phyloP scores from a whole-genome alignment of 2,329 filamentous ascomycete species.

The Furcasterigmium furcatum region DNA sequence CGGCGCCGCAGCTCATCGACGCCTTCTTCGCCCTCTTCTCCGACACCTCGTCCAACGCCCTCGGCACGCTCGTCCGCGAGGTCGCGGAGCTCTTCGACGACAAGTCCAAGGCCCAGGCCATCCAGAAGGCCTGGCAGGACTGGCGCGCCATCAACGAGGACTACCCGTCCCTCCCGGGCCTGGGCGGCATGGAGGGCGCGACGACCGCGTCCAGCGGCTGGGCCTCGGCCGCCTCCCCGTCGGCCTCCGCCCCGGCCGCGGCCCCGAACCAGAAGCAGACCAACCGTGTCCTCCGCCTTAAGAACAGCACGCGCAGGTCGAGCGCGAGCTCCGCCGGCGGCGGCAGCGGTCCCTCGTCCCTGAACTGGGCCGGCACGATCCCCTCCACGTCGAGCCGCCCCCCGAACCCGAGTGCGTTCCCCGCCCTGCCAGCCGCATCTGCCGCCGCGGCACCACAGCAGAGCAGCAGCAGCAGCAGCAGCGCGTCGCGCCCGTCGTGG shows the following conservation, averaged over 20 bases:
- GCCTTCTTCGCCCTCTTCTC: slow-evolving; percentile 81
- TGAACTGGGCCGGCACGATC: not conserved
- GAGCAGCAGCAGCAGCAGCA: slow-evolving; percentile 14
- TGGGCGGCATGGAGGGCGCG: slow-evolving; percentile 64
- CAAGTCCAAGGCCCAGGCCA: slow-evolving; percentile 63
- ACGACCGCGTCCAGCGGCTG: slow-evolving; percentile 55
- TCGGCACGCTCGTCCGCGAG: slow-evolving; percentile 88
- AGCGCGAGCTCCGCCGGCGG: slow-evolving; percentile 18
- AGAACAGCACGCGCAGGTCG: slow-evolving; percentile 51
- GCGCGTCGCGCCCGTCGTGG: slow-evolving; percentile 25
- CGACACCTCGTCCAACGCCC: slow-evolving; percentile 72
- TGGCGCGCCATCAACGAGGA: slow-evolving; percentile 96
- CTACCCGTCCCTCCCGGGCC: slow-evolving; percentile 81
- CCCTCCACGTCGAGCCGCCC: slow-evolving; percentile 12
- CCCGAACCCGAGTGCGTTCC: slow-evolving; percentile 35
- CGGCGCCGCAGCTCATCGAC: slow-evolving; percentile 77
- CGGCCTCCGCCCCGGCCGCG: slow-evolving; percentile 36
- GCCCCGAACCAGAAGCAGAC: slow-evolving; percentile 45
- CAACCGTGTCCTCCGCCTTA: slow-evolving; percentile 54
- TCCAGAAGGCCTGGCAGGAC: slow-evolving; percentile 87
- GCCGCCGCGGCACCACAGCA: slow-evolving; percentile 1
- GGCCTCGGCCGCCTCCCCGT: slow-evolving; percentile 58
- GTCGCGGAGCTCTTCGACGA: slow-evolving; percentile 92
- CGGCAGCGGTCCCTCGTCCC: slow-evolving; percentile 22
- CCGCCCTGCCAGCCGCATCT: slow-evolving; percentile 32